These are phyloP conservation scores for Cenchrus fungigraminus DNA, from an alignment of 176 grass and related monocot genomes.

Conservation along the genomic window DNA sequence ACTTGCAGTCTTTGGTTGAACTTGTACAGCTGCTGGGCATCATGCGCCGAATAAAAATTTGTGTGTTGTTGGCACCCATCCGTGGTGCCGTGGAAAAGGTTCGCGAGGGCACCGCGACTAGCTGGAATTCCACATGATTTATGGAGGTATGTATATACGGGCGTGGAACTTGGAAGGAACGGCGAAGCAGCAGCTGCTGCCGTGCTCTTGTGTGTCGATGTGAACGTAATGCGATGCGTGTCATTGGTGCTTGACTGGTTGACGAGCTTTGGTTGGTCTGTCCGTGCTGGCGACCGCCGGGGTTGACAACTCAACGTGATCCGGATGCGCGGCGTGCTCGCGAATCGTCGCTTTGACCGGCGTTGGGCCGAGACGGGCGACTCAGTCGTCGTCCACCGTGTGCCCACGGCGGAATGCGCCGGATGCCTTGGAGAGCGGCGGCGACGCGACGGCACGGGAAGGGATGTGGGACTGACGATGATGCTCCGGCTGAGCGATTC, in stretches of 20 bases:
- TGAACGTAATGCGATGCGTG: not conserved
- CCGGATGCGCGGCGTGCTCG: not conserved
- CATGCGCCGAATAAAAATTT: conserved; percentile 24
- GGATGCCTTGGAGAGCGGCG: not conserved
- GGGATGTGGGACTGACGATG: too few species aligned
- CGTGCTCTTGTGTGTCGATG: not conserved
- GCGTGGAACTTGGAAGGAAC: conserved; percentile 4
- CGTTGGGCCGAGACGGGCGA: too few species aligned
- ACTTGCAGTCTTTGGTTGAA: conserved; percentile 26
- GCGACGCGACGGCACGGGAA: not conserved
- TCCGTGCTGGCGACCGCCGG: not conserved
- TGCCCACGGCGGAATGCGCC: not conserved
- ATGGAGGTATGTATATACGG: not conserved
- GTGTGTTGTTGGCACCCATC: not conserved
- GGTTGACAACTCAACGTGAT: not conserved
- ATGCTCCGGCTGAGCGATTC: too few species aligned
- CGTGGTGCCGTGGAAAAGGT: conserved; percentile 22
- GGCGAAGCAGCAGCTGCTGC: conserved; percentile 3
- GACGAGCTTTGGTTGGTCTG: not conserved
- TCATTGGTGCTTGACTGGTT: conserved; percentile 4
- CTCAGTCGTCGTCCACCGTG: too few species aligned
- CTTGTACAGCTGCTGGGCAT: not conserved
- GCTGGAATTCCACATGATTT: conserved; percentile 4
- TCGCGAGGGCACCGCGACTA: not conserved
- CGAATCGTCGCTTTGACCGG: not conserved